These are phyloP conservation scores for Sherardia arvensis DNA, from an alignment of 257 asterid genomes.

Conservation along the genomic window DNA sequence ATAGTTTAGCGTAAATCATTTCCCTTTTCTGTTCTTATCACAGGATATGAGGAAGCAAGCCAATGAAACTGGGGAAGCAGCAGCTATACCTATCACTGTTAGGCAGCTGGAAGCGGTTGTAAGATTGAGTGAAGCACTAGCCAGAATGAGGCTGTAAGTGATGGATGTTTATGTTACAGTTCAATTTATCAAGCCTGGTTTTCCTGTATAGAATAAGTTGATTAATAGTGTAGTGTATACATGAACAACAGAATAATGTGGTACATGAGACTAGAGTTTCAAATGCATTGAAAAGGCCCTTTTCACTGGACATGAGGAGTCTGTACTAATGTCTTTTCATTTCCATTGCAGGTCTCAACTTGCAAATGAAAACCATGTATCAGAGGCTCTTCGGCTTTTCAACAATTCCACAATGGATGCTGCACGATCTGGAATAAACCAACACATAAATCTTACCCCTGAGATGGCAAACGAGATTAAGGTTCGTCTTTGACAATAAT, in stretches of 20 bases:
- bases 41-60: slow-evolving; percentile 94
- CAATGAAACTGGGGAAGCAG: slow-evolving; percentile 82
- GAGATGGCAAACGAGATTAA: slow-evolving; percentile 85
- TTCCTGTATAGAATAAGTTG: neutral
- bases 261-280: too few relatives aligned
- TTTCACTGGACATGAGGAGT: neutral
- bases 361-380: slow-evolving; percentile 78
- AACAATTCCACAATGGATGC: slow-evolving; percentile 91
- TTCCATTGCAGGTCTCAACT: slow-evolving; percentile 44
- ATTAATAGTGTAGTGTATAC: too few relatives aligned
- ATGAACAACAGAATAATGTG: too few relatives aligned
- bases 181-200: neutral
- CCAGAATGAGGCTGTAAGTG: slow-evolving; percentile 90
- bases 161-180: neutral
- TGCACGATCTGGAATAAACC: slow-evolving; percentile 81
- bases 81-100: slow-evolving; percentile 94
- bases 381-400: slow-evolving; percentile 84
- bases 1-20: too few relatives aligned
- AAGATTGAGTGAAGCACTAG: slow-evolving; percentile 91
- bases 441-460: slow-evolving; percentile 74
- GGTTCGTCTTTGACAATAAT: slow-evolving; percentile 28
- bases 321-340: neutral
- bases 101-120: slow-evolving; percentile 96
- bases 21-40: slow-evolving; percentile 12
- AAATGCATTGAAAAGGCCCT: neutral